These are phyloP conservation scores for Cladorrhinum sp. DNA, from an alignment of 2,329 filamentous ascomycete genomes.

Conservation along the genomic window DNA sequence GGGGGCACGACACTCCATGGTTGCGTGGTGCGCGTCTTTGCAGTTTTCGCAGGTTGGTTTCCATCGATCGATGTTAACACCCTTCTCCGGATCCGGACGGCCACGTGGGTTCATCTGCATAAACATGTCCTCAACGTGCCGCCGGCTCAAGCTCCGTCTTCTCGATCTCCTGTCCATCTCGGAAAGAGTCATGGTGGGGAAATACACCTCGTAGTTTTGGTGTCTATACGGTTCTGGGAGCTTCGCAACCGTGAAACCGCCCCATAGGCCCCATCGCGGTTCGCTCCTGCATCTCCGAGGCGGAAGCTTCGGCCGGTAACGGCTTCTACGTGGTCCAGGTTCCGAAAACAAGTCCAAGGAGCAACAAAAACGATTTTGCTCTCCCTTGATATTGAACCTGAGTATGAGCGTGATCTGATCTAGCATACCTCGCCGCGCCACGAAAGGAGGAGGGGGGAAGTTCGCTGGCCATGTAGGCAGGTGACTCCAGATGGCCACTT, in stretches of 20 bases:
- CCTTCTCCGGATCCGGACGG: neutral
- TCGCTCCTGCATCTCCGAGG: neutral
- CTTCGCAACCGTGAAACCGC: neutral
- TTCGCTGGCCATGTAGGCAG: neutral
- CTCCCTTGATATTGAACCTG: neutral
- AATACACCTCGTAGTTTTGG: neutral
- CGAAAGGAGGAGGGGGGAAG: neutral
- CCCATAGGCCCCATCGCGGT: neutral
- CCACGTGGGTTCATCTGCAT: neutral
- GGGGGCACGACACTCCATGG: conserved; percentile 25
- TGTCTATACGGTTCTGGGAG: neutral
- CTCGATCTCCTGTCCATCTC: neutral
- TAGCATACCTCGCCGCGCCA: neutral
- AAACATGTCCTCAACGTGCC: neutral
- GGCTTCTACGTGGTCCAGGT: neutral
- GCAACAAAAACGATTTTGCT: neutral
- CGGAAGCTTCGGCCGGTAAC: neutral
- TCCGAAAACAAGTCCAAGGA: neutral
- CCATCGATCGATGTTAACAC: neutral
- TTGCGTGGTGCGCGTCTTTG: conserved; percentile 26
- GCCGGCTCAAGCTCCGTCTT: neutral
- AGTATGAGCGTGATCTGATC: neutral
- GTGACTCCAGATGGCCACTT: no score
- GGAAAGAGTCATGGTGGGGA: neutral
- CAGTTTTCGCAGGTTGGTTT: conserved; percentile 33